Evolutionary conservation across 139 green algal species (phyloP).

Genomic region (Parachlorella kessleri): DNA sequence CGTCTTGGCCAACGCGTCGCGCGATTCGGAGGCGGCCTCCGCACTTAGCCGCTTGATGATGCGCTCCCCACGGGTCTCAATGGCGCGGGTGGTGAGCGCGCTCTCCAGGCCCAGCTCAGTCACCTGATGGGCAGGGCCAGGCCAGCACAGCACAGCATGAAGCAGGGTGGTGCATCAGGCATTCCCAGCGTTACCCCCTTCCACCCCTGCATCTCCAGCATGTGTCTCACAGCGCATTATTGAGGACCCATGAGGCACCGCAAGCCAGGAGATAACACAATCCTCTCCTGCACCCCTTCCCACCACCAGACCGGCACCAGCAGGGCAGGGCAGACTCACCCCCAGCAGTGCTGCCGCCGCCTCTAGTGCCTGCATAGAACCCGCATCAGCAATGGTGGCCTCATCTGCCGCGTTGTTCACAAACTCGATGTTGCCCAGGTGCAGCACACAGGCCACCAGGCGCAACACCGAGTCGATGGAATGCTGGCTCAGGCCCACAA

Average conservation of each 20-base stretch:
- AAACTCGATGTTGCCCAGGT: constrained; percentile 93
- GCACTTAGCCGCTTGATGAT: constrained; percentile 72
- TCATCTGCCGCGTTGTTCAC: constrained; percentile 44
- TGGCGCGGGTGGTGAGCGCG: constrained; percentile 66
- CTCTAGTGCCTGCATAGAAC: constrained; percentile 38
- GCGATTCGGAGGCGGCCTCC: constrained; percentile 61
- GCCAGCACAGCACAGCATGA: neutral
- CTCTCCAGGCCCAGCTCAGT: constrained; percentile 41
- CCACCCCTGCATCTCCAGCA: too few species aligned
- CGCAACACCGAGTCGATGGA: constrained; percentile 70
- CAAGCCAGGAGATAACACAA: too few species aligned
- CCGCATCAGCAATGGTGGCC: constrained; percentile 15
- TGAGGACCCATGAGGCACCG: too few species aligned
- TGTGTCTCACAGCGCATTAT: too few species aligned
- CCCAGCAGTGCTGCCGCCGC: constrained; percentile 58
- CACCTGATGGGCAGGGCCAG: constrained; percentile 23
- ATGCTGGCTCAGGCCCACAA: constrained; percentile 66
- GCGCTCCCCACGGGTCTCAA: constrained; percentile 67
- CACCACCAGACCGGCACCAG: too few species aligned
- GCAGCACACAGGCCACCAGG: constrained; percentile 85
- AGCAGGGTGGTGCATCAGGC: too few species aligned
- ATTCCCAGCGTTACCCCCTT: too few species aligned
- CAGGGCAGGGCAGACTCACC: constrained; percentile 37
- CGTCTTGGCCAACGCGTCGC: constrained; percentile 84
- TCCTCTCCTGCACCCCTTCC: too few species aligned